A percentile compares a stretch with the other conserved stretches of the same genome.
phyloP scores from a whole-genome alignment of 2,329 filamentous ascomycete species.

The Penicillium sumatraense region DNA sequence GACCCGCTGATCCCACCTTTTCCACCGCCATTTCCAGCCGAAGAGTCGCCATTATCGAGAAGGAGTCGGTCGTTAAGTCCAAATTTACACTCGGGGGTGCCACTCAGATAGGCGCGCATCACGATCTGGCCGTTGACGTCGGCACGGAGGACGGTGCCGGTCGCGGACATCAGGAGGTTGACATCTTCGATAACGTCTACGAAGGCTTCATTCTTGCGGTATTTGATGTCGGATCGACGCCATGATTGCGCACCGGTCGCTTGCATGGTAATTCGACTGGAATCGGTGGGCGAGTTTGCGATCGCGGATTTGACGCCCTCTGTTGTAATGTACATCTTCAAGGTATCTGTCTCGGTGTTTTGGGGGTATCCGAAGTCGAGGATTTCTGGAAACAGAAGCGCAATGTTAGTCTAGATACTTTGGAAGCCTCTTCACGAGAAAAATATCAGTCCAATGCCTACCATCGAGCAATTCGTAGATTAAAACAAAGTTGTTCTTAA shows the following conservation, averaged over 20 bases:
- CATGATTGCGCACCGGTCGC: constrained; percentile 95
- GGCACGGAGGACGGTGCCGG: constrained; percentile 88
- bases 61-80: constrained; percentile 94
- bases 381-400: constrained; percentile 69
- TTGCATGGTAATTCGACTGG: constrained; percentile 98
- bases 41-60: constrained; percentile 75
- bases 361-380: constrained; percentile 99
- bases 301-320: constrained; percentile 91
- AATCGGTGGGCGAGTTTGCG: constrained; percentile 75
- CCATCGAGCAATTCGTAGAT: constrained; percentile 96
- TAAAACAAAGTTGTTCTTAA: constrained; percentile 99
- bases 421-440: not conserved
- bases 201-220: constrained; percentile 99
- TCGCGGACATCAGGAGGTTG: constrained; percentile 98
- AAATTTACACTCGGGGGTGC: constrained; percentile 98
- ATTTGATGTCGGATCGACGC: constrained; percentile 96
- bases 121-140: constrained; percentile 97
- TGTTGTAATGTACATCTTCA: constrained; percentile 99
- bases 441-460: constrained; percentile 45
- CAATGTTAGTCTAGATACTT: not conserved
- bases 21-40: constrained; percentile 32
- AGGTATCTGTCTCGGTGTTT: constrained; percentile 96
- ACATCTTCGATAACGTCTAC: constrained; percentile 99
- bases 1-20: constrained; percentile 62
- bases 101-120: constrained; percentile 93